phyloP scores from a whole-genome alignment of 2,329 filamentous ascomycete genomes.

The Fusarium mexicanum region DNA sequence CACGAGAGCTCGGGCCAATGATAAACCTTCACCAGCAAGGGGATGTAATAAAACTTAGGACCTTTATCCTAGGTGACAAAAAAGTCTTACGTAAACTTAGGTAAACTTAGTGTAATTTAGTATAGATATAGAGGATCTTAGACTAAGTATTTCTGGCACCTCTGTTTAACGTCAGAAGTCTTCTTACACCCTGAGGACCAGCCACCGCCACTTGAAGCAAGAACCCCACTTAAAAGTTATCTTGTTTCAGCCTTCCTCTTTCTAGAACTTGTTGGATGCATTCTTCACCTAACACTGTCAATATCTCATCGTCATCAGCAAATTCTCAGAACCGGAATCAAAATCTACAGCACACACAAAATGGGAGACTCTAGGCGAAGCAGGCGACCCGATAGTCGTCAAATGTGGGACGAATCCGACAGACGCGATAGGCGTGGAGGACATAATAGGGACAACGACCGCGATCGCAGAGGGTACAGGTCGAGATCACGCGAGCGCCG shows the following conservation, averaged over 20 bases:
- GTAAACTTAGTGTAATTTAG: too few species aligned
- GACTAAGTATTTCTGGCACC: too few species aligned
- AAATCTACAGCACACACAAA: slow-evolving; percentile 15
- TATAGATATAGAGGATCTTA: too few species aligned
- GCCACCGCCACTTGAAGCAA: slow-evolving; percentile 31
- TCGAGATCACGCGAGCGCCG: slow-evolving; percentile 49
- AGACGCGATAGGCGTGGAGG: slow-evolving; percentile 49
- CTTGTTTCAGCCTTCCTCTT: slow-evolving; percentile 33
- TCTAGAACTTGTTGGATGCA: slow-evolving; percentile 11
- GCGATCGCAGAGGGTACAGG: slow-evolving; percentile 48
- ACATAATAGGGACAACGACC: slow-evolving; percentile 44
- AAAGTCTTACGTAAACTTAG: too few species aligned
- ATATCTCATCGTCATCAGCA: not conserved
- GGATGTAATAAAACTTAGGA: too few species aligned
- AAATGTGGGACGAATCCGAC: slow-evolving; percentile 69
- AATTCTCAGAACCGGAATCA: not conserved
- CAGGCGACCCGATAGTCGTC: slow-evolving; percentile 61
- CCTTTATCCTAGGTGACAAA: too few species aligned
- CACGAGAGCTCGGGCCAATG: slow-evolving; percentile 40
- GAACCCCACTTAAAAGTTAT: slow-evolving; percentile 13
- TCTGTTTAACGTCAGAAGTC: too few species aligned
- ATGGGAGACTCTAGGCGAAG: slow-evolving; percentile 50
- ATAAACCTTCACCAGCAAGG: not conserved
- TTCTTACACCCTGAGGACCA: not conserved
- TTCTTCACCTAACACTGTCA: not conserved